Evolutionary conservation across 768 basidiomycete species (phyloP).

Genomic region (Suillus spraguei): DNA sequence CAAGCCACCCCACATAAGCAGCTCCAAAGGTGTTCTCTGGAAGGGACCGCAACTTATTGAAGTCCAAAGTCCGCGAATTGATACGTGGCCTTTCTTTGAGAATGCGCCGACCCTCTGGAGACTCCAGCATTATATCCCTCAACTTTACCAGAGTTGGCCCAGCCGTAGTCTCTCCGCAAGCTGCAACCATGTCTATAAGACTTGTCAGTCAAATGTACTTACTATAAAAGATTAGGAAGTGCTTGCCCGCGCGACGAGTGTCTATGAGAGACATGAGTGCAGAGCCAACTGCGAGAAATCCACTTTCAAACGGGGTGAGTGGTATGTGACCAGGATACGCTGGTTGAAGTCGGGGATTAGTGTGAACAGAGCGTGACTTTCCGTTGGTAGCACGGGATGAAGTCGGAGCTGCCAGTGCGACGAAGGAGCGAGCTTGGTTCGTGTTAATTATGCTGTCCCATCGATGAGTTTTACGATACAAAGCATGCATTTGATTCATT

Average conservation of each 20-base stretch:
- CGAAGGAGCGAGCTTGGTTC: neutral
- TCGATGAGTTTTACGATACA: neutral
- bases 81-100: slow-evolving; percentile 84
- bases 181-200: slow-evolving; percentile 89
- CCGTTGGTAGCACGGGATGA: neutral
- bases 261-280: slow-evolving; percentile 81
- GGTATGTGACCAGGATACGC: slow-evolving; percentile 83
- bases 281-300: slow-evolving; percentile 83
- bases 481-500: neutral
- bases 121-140: slow-evolving; percentile 75
- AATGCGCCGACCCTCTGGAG: slow-evolving; percentile 82
- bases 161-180: slow-evolving; percentile 91
- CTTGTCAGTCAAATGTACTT: neutral
- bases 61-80: slow-evolving; percentile 73
- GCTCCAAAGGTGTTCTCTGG: slow-evolving; percentile 84
- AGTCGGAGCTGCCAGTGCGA: neutral
- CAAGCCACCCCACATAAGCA: slow-evolving; percentile 89
- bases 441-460: neutral
- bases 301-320: slow-evolving; percentile 79
- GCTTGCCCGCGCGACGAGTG: slow-evolving; percentile 82
- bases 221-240: neutral
- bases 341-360: slow-evolving; percentile 30
- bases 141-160: slow-evolving; percentile 74
- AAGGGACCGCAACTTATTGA: slow-evolving; percentile 63
- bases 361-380: slow-evolving; percentile 18